These are phyloP conservation scores for Pseudocercospora fuligena DNA, from an alignment of 2,329 filamentous ascomycete genomes.

Conservation along the genomic window DNA sequence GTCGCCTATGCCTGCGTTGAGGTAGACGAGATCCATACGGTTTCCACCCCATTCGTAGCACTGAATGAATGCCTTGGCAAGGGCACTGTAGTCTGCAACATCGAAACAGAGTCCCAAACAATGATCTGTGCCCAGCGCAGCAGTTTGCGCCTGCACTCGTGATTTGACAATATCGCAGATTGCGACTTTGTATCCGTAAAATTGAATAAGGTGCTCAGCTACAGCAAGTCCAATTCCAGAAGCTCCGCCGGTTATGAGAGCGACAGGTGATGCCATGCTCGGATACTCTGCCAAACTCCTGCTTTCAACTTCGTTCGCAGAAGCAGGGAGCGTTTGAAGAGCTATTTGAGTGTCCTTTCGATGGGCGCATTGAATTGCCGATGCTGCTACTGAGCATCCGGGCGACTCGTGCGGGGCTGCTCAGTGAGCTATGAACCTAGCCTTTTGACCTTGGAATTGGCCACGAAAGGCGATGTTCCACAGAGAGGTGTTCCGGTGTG, in stretches of 20 bases:
- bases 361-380: background rate
- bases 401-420: background rate
- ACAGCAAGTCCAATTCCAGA: constrained; percentile 33
- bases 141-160: constrained; percentile 23
- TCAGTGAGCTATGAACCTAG: background rate
- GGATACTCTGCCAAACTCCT: background rate
- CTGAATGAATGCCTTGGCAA: constrained; percentile 46
- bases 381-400: background rate
- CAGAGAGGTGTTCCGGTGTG: background rate
- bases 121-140: constrained; percentile 21
- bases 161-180: constrained; percentile 28
- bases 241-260: constrained; percentile 31
- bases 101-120: constrained; percentile 37
- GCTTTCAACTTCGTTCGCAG: background rate
- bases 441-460: background rate
- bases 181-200: constrained; percentile 28
- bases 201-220: constrained; percentile 32
- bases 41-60: constrained; percentile 49
- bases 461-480: background rate
- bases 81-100: constrained; percentile 46
- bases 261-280: constrained; percentile 26
- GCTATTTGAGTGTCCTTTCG: background rate
- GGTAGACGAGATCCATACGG: constrained; percentile 48
- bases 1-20: constrained; percentile 52
- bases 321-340: background rate